phyloP scores from a whole-genome alignment of 345 rosid genomes.

The Populus nigra region DNA sequence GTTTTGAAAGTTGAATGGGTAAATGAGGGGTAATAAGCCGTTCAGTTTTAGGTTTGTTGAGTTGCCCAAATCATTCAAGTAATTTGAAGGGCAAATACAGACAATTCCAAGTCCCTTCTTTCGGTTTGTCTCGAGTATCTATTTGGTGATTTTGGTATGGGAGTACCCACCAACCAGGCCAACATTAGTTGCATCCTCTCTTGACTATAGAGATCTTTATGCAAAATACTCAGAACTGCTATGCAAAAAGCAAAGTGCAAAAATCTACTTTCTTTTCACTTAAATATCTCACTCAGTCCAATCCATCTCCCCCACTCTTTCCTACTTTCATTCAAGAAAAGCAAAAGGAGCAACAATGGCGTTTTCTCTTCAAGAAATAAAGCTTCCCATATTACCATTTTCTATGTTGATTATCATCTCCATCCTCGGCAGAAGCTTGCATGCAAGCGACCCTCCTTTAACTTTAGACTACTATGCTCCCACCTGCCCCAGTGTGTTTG shows the following conservation, averaged over 20 bases:
- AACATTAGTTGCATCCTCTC: constrained; percentile 60
- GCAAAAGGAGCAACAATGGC: constrained; percentile 13
- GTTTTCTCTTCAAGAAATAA: background rate
- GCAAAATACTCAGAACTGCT: constrained; percentile 22
- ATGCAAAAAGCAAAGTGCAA: background rate
- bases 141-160: constrained; percentile 30
- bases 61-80: constrained; percentile 12
- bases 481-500: constrained; percentile 63
- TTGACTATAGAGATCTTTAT: constrained; percentile 39
- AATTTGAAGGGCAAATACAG: background rate
- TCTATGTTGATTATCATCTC: constrained; percentile 25
- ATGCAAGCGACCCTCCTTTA: constrained; percentile 44
- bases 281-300: constrained; percentile 34
- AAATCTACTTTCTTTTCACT: background rate
- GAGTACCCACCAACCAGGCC: constrained; percentile 53
- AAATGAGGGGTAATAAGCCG: background rate
- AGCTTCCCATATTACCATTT: constrained; percentile 10
- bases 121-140: background rate
- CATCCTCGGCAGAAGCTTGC: constrained; percentile 22
- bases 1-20: background rate
- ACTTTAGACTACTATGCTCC: constrained; percentile 66
- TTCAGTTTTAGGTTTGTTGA: constrained; percentile 30
- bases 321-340: background rate
- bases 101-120: background rate
- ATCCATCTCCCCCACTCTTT: constrained; percentile 30